phyloP scores from a whole-genome alignment of 352 stramenopile genomes.

The Pythium utonaiense region DNA sequence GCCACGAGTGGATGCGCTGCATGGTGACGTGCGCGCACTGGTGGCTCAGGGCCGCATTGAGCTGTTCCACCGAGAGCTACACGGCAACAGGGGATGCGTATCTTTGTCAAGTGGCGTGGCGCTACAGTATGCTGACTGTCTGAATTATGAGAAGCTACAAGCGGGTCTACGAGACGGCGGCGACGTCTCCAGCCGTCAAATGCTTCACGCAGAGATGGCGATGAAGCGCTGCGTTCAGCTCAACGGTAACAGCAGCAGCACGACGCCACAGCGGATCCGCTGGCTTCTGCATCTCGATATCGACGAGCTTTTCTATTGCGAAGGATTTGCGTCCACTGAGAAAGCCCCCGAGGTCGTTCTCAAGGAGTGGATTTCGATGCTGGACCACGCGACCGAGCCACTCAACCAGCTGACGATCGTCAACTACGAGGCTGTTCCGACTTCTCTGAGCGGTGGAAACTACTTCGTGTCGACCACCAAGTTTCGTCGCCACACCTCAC shows the following conservation, averaged over 20 bases:
- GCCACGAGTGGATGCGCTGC: constrained; percentile 8
- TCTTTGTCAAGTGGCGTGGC: neutral
- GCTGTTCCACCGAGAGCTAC: constrained; percentile 20
- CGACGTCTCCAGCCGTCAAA: constrained; percentile 31
- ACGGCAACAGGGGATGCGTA: neutral
- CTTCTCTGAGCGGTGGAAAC: constrained; percentile 12
- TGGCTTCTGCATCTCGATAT: constrained; percentile 42
- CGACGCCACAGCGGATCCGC: constrained; percentile 8
- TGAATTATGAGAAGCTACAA: constrained; percentile 8
- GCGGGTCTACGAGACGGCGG: neutral
- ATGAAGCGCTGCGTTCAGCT: constrained; percentile 22
- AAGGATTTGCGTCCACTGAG: constrained; percentile 10
- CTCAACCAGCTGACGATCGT: constrained; percentile 32
- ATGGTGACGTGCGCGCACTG: constrained; percentile 13
- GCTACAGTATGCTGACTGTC: constrained; percentile 13
- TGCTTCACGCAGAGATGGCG: constrained; percentile 32
- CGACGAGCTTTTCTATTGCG: constrained; percentile 36
- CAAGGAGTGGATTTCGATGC: neutral
- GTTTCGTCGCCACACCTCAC: constrained; percentile 29
- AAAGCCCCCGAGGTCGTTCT: neutral
- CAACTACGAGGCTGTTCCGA: constrained; percentile 38
- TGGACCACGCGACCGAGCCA: neutral
- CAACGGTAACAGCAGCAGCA: neutral
- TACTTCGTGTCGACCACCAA: constrained; percentile 26
- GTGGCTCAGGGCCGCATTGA: constrained; percentile 21